Base-by-base conservation (phyloP, 805 yeast genomes). In the Kregervanrija pseudodelftensis region DNA sequence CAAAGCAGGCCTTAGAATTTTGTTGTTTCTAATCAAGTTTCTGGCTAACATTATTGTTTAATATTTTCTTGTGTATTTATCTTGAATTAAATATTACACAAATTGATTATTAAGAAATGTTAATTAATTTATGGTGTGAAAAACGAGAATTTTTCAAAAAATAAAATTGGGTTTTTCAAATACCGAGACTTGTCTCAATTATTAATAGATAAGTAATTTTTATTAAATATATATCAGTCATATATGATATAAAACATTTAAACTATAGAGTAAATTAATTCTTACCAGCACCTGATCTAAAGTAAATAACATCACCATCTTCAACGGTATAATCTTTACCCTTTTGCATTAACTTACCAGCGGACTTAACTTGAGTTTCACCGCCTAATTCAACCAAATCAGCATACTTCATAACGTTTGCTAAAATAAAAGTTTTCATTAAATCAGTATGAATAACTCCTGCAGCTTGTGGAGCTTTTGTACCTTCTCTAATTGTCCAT, bases 401-500 rank as follows among this genome's bases (percentile, higher is more conserved):
- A 5, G 74, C 70, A 60, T 74, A 83, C 56, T 83, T 83, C 58
- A 77, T 73, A 30, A 89, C 85, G 46, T 81, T 79, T 9, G 93
- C 95, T 58, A 78, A 76, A 39, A 89, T 78, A 60, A 89, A 89
- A 0, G 95, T 85, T 56, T 81, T 77, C 66, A 83, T 81, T 44
- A 88, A 66, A 61, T 88, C 96, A 8, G 87, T 83, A 61, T 89
- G 96, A 48, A 89, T 89, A 32, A 83, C 82, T 16, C 90, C 95
- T 1, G 96, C 96, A 2, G 95, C 96, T 50, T 85, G 85, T 34
- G 91, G 90, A 2, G 95, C 95, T 33, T 78, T 75, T 13, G 84
- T 75, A 30, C 88, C 86, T 42, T 72, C 70, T 59, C 90, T 74
- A 44, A 89, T 72, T 13, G 89, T 84, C 97, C 97, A 89, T 62